Evolutionary conservation across 208 protist genomes (phyloP).

Genomic region (Trypanosoma boissoni): DNA sequence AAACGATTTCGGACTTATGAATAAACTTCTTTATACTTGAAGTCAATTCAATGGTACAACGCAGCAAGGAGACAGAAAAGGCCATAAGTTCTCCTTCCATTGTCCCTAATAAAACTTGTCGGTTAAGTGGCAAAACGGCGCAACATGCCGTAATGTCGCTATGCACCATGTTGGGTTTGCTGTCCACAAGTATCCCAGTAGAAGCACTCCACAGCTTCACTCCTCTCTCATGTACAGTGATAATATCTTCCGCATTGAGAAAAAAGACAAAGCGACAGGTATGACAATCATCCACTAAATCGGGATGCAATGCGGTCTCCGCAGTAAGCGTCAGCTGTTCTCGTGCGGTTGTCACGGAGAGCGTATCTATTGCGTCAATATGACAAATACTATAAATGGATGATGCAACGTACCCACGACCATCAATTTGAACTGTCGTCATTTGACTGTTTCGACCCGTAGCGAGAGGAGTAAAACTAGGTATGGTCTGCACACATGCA

Average conservation of each 20-base stretch:
- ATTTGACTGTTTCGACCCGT: background rate
- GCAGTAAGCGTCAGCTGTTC: slow-evolving; percentile 30
- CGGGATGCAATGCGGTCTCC: slow-evolving; percentile 26
- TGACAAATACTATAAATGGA: slow-evolving; percentile 31
- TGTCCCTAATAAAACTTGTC: slow-evolving; percentile 41
- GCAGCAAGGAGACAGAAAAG: slow-evolving; percentile 38
- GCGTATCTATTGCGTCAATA: slow-evolving; percentile 17
- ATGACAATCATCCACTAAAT: slow-evolving; percentile 36
- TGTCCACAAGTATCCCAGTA: slow-evolving; percentile 33
- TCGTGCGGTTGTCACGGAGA: slow-evolving; percentile 29
- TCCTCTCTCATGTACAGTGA: slow-evolving; percentile 43
- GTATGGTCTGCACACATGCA: slow-evolving; percentile 39
- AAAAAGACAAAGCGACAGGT: slow-evolving; percentile 49
- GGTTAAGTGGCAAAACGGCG: slow-evolving; percentile 34
- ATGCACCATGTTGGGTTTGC: slow-evolving; percentile 23
- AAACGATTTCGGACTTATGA: slow-evolving; percentile 26
- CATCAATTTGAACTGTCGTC: background rate
- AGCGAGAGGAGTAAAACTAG: background rate
- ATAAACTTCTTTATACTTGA: slow-evolving; percentile 17
- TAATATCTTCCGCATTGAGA: slow-evolving; percentile 26
- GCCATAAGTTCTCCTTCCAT: slow-evolving; percentile 44
- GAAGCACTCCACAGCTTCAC: slow-evolving; percentile 39
- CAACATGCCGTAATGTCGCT: slow-evolving; percentile 38
- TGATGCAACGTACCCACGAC: background rate
- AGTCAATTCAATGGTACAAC: slow-evolving; percentile 32